These are phyloP conservation scores for Fusarium papillatum DNA, from an alignment of 2,329 filamentous ascomycete genomes.

Conservation along the genomic window DNA sequence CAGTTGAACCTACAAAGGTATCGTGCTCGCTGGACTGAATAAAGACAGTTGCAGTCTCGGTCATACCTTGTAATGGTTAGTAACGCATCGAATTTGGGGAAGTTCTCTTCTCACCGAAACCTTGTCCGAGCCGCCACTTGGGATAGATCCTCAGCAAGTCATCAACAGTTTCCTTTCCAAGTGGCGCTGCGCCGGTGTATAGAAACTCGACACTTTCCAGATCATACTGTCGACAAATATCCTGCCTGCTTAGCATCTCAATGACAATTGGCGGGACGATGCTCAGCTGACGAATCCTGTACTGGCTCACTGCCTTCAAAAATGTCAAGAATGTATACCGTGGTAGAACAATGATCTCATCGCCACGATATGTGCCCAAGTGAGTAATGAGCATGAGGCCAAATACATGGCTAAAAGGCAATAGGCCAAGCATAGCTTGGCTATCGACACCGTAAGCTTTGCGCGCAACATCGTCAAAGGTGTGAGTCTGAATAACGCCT, in stretches of 20 bases:
- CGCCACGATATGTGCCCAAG: conserved; percentile 76
- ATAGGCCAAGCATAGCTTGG: conserved; percentile 71
- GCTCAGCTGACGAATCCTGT: conserved; percentile 26
- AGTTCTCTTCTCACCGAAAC: conserved; percentile 69
- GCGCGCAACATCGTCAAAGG: conserved; percentile 54
- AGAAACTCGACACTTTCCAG: conserved; percentile 20
- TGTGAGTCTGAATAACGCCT: conserved; percentile 74
- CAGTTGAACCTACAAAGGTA: conserved; percentile 76
- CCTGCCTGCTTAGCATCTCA: conserved; percentile 11
- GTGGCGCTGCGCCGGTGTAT: conserved; percentile 69
- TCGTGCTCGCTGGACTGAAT: conserved; percentile 64
- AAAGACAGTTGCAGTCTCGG: conserved; percentile 22
- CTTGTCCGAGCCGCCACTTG: conserved; percentile 76
- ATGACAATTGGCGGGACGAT: conserved; percentile 31
- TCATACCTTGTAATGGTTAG: conserved; percentile 68
- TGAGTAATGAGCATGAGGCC: conserved; percentile 80
- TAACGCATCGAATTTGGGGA: background rate
- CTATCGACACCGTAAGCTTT: conserved; percentile 53
- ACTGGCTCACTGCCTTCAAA: conserved; percentile 50
- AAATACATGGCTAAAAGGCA: conserved; percentile 89
- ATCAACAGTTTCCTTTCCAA: conserved; percentile 77
- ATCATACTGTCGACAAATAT: conserved; percentile 25
- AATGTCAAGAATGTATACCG: conserved; percentile 80
- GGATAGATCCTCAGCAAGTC: conserved; percentile 74
- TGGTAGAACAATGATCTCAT: conserved; percentile 80